phyloP scores from a whole-genome alignment of 306 rosid species.

The Gastrolobium villosum region DNA sequence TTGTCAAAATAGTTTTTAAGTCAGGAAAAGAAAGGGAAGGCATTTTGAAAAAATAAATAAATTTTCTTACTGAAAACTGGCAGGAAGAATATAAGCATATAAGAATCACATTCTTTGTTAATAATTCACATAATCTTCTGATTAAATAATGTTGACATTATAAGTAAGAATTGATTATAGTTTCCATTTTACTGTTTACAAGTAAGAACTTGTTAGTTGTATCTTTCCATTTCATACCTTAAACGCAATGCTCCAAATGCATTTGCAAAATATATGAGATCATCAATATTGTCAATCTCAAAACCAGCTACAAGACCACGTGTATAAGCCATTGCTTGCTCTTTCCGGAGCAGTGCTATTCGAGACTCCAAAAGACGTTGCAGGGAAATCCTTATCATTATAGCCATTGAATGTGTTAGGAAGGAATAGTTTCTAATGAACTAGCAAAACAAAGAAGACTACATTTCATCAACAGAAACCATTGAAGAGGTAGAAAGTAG shows the following conservation, averaged over 20 bases:
- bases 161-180: conserved; percentile 5
- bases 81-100: conserved; percentile 3
- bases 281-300: conserved; percentile 61
- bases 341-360: conserved; percentile 63
- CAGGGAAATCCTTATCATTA: conserved; percentile 57
- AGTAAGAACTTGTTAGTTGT: conserved; percentile 6
- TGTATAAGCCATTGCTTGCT: conserved; percentile 83
- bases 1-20: conserved; percentile 34
- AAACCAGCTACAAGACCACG: conserved; percentile 77
- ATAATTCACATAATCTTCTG: not conserved
- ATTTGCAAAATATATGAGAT: conserved; percentile 66
- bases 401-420: conserved; percentile 42
- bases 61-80: conserved; percentile 28
- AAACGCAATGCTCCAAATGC: conserved; percentile 80
- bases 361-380: conserved; percentile 67
- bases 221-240: conserved; percentile 55
- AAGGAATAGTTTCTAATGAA: conserved; percentile 35
- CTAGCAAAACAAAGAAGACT: conserved; percentile 21
- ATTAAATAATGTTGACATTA: not conserved
- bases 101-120: not conserved
- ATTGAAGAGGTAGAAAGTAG: conserved; percentile 39
- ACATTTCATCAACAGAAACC: conserved; percentile 41
- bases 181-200: conserved; percentile 32
- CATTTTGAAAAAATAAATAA: not conserved
- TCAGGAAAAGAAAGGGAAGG: conserved; percentile 18